Base-by-base conservation (phyloP, 805 yeast genomes). In the Lachancea waltii region DNA sequence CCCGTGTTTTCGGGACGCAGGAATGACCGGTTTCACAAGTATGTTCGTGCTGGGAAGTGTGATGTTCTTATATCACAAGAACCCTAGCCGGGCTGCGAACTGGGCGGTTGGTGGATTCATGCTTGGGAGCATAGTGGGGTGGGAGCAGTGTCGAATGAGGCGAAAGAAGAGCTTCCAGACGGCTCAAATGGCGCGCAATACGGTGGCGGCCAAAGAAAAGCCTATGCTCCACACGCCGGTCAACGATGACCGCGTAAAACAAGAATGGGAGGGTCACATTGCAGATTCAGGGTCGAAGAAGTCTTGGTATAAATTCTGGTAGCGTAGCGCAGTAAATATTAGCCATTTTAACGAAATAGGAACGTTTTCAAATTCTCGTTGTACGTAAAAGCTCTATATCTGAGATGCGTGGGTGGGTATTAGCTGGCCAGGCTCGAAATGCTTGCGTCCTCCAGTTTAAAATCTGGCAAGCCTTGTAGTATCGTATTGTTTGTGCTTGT, bases 121-220 rank as follows among this genome's bases (percentile, higher is more conserved):
- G 40, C 56, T 86, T 15, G 96, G 96, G 1, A 77, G 85, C 31
- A 70, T 84, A 0, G 78, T 84, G 19, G 85, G 95, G 1, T 89
- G 95, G 95, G 96, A 89, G 56, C 95, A 86, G 61, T 89, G 97
- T 59, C 70, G 95, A 42, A 68, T 77, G 34, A 70, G 76, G 33
- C 70, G 95, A 57, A 69, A 80, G 51, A 73, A 75, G 45, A 77
- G 83, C 38, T 70, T 77, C 55, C 72, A 73, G 43, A 77, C 79
- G 41, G 81, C 89, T 33, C 78, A 75, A 41, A 61, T 73, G 51
- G 95, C 95, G 0, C 79, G 77, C 49, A 73, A 73, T 41, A 67
- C 64, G 1, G 63, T 63, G 17, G 62, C 62, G 11, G 47, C 47
- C 5, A 62, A 63, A 46, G 60, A 55, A 39, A 59, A 42, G 38